Evolutionary conservation across 371 early-diverging fungal species (phyloP), one percentile per base, ranked within the genome.

Genomic region (Apophysomyces ossiformis): DNA sequence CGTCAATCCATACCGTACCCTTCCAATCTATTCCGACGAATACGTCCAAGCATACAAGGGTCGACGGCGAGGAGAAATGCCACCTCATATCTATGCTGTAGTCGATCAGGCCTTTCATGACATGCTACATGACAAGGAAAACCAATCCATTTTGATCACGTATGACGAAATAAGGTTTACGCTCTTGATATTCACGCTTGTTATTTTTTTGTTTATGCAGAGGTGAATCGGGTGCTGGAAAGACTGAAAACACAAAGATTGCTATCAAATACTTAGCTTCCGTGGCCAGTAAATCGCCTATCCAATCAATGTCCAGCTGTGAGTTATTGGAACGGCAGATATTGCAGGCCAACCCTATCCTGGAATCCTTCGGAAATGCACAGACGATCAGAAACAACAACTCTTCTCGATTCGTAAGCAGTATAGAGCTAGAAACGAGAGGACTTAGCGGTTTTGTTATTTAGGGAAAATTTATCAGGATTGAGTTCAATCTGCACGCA

Each of bases 141-240:
- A 99, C 71, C 99, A 99, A 79, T 96, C 98, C 6, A 98, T 99
- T 70, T 79, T 99, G 26, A 99, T 99, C 71, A 99, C 99, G 92
- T 92, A 87, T 18, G 54, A 18, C 21, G 5, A 18, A 32, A 39
- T 13, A 39, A 47, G 32, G n/a, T 58, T 13, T 26, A 26, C 32
- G 2, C 32, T 26, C 1, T 26, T 56, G 5, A 61, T 35, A 37
- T 35, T 15, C 38, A 35, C 37, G 35, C 60, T 26, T 43, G 37
- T 4, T 26, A 43, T 37, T 4, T 26, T 47, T 37, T 15, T 12
- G 44, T 60, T 36, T 62, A 35, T 60, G 50, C 65, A 95, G 94
- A 47, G 99, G 99, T 66, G 99, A 99, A 83, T 98, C 99, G 21
- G 99, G 99, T 43, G 99, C 99, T 35, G 99, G 99, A 60, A 99